These are phyloP conservation scores for Aspergillus jensenii DNA, from an alignment of 2,329 filamentous ascomycete species.

Conservation along the genomic window DNA sequence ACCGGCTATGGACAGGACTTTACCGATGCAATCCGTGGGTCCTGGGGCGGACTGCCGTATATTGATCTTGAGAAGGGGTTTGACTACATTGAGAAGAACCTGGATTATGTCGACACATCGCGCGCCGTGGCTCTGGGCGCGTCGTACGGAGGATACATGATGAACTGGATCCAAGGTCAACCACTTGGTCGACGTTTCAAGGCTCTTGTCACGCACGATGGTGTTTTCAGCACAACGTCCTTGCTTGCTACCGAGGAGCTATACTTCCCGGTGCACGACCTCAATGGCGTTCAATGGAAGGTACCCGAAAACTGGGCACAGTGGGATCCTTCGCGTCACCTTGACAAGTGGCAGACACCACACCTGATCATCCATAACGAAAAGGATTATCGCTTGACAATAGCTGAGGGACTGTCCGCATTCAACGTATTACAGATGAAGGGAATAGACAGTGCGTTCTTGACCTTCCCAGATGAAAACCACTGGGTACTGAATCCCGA, in stretches of 20 bases:
- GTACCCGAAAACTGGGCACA: constrained; percentile 52
- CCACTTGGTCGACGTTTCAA: constrained; percentile 57
- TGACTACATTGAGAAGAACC: constrained; percentile 50
- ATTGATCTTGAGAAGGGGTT: constrained; percentile 57
- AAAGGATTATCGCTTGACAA: constrained; percentile 82
- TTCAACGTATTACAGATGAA: constrained; percentile 82
- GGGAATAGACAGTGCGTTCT: constrained; percentile 71
- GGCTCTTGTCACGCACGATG: constrained; percentile 57
- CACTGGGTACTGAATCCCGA: constrained; percentile 89
- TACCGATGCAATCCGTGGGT: constrained; percentile 52
- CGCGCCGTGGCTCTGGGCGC: constrained; percentile 55
- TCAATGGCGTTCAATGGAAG: constrained; percentile 53
- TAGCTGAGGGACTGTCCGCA: constrained; percentile 78
- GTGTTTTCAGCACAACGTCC: constrained; percentile 46
- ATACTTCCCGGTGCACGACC: constrained; percentile 56
- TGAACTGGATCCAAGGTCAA: constrained; percentile 60
- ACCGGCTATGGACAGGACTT: constrained; percentile 57
- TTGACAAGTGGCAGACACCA: constrained; percentile 76
- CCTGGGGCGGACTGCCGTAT: constrained; percentile 57
- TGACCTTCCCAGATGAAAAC: constrained; percentile 79
- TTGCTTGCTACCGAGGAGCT: constrained; percentile 53
- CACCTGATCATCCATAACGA: constrained; percentile 89
- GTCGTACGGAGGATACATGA: constrained; percentile 61
- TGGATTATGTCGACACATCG: constrained; percentile 54
- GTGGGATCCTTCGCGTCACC: constrained; percentile 59